Conservation (phyloP, 164 flowering plant genomes). For the Pachysandra terminalis region DNA sequence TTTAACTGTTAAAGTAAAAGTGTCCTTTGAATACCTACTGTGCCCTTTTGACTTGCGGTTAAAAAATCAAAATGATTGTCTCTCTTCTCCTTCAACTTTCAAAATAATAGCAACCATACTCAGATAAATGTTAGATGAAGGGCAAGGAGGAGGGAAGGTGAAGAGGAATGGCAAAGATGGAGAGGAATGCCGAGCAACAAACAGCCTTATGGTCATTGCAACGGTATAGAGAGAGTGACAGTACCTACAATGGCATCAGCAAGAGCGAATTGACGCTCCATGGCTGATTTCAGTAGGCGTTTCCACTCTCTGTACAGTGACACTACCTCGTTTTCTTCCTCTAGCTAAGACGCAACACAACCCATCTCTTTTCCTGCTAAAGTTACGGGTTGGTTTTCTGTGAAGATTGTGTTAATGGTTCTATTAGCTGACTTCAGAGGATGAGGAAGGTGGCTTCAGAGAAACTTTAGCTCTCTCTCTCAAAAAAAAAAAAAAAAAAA, state of each 20-base stretch:
- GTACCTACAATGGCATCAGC: slow-evolving; percentile 53
- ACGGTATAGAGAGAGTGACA: slow-evolving; percentile 40
- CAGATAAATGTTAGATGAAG: no score
- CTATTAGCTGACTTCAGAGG: no score
- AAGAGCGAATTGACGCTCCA: slow-evolving; percentile 36
- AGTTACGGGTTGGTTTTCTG: slow-evolving; percentile 1
- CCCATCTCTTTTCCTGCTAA: slow-evolving; percentile 24
- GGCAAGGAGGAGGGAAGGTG: slow-evolving; percentile 27
- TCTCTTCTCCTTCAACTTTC: no score
- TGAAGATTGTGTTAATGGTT: neutral
- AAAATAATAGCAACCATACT: no score
- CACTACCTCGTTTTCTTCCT: slow-evolving; percentile 39
- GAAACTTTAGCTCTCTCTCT: neutral
- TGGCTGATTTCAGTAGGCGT: slow-evolving; percentile 38
- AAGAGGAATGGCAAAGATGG: slow-evolving; percentile 36
- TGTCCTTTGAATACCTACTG: no score
- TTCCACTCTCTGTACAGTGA: slow-evolving; percentile 40
- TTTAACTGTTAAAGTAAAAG: no score
- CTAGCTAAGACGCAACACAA: slow-evolving; percentile 35
- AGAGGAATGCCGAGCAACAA: slow-evolving; percentile 45
- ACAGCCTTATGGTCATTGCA: slow-evolving; percentile 42
- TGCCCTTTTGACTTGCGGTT: no score
- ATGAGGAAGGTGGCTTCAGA: neutral
- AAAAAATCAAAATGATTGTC: no score
- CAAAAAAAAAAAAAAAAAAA: no score